Percentiles rank a stretch among this genome's conserved stretches.
Evolutionary conservation across 495 filamentous ascomycete species (phyloP).

Genomic region (Neurospora discreta): DNA sequence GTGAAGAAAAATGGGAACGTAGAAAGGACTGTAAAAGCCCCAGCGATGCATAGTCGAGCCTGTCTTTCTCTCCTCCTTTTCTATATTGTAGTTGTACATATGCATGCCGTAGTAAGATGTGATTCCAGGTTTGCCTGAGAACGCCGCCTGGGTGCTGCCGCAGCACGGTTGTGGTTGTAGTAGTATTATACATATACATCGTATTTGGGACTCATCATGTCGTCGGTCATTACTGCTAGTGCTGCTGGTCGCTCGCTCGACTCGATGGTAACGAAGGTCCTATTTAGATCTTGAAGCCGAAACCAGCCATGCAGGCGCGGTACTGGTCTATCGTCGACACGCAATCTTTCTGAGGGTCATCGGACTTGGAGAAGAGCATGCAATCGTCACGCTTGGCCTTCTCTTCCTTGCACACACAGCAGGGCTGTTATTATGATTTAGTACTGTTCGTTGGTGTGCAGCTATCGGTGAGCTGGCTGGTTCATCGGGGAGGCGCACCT

Average conservation of each 20-base stretch:
- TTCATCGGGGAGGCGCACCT: constrained; percentile 21
- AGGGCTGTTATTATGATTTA: constrained; percentile 49
- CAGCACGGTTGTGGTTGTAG: not conserved
- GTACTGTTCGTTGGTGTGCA: not conserved
- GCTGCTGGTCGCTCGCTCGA: not conserved
- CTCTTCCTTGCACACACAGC: constrained; percentile 95
- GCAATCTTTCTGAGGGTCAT: constrained; percentile 71
- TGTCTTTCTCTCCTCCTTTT: not conserved
- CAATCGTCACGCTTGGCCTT: constrained; percentile 91
- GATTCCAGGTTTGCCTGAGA: not conserved
- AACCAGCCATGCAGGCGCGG: constrained; percentile 84
- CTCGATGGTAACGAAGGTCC: not conserved
- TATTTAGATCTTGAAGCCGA: constrained; percentile 66
- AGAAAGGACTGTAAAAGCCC: not conserved
- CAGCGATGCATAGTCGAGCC: not conserved
- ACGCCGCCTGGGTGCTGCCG: not conserved
- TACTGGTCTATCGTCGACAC: constrained; percentile 72
- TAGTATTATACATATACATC: not conserved
- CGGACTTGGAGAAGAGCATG: constrained; percentile 85
- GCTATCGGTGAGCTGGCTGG: not conserved
- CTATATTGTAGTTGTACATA: not conserved
- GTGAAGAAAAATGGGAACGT: not conserved
- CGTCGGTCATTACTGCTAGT: not conserved
- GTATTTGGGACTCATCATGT: not conserved
- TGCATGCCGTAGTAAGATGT: not conserved